Evolutionary conservation across 2,329 filamentous ascomycete genomes (phyloP).

Genomic region (Trichoderma asperellum): DNA sequence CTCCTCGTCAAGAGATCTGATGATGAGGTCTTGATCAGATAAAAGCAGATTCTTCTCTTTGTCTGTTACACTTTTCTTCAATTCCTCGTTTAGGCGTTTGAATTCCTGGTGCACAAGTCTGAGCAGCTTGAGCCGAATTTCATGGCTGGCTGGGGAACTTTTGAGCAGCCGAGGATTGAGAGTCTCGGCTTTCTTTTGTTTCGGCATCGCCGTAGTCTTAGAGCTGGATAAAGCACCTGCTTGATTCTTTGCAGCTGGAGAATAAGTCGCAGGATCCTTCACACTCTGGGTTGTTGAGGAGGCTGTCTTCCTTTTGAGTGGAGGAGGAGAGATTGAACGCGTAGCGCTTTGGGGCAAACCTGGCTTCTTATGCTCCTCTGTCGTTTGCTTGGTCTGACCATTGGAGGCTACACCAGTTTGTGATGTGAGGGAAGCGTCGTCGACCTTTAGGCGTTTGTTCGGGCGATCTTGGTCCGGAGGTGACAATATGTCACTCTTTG

Average conservation of each 20-base stretch:
- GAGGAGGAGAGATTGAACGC: constrained; percentile 43
- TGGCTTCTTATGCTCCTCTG: neutral
- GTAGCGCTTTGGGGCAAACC: constrained; percentile 33
- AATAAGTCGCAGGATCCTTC: constrained; percentile 27
- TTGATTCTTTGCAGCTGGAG: constrained; percentile 27
- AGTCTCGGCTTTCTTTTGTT: constrained; percentile 49
- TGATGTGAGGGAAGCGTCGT: constrained; percentile 24
- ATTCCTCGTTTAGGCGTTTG: constrained; percentile 66
- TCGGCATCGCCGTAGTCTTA: constrained; percentile 31
- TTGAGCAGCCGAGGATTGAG: constrained; percentile 71
- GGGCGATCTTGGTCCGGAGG: constrained; percentile 37
- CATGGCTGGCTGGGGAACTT: constrained; percentile 59
- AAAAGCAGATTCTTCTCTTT: constrained; percentile 59
- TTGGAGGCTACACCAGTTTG: constrained; percentile 9
- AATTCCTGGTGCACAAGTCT: constrained; percentile 68
- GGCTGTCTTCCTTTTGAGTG: constrained; percentile 37
- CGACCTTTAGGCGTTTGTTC: constrained; percentile 40
- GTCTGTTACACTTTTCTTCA: constrained; percentile 55
- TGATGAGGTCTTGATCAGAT: constrained; percentile 68
- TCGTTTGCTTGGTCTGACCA: constrained; percentile 6
- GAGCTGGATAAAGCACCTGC: constrained; percentile 13
- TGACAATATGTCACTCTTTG: constrained; percentile 4
- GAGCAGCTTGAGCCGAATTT: constrained; percentile 60
- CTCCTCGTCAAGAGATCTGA: constrained; percentile 75
- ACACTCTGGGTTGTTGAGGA: constrained; percentile 26